Percentiles rank a stretch among this genome's conserved stretches.
Conservation (phyloP, 768 basidiomycete genomes). For the Calocybe indica region DNA sequence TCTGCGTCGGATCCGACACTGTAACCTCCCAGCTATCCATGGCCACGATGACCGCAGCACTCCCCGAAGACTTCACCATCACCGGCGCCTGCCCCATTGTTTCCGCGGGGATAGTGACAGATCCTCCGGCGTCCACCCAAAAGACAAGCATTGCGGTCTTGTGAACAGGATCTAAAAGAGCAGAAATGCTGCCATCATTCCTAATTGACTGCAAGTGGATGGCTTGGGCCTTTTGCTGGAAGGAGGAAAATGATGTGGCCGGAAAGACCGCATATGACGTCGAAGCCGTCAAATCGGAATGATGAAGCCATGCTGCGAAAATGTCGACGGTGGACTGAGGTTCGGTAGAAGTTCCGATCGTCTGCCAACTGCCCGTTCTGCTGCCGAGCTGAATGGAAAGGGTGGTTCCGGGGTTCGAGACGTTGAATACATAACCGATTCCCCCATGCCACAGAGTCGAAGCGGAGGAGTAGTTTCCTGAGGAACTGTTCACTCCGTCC, state of each 20-base stretch:
- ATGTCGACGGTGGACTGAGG: constrained; percentile 54
- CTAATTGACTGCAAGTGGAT: constrained; percentile 29
- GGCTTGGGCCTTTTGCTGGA: constrained; percentile 29
- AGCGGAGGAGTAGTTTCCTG: constrained; percentile 11
- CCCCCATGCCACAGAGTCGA: constrained; percentile 57
- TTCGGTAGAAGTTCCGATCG: constrained; percentile 56
- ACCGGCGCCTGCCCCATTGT: constrained; percentile 14
- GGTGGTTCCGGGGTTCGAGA: constrained; percentile 22
- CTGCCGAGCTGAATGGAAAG: constrained; percentile 35
- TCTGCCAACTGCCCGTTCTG: constrained; percentile 54
- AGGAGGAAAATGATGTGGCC: constrained; percentile 32
- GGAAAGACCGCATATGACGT: constrained; percentile 55
- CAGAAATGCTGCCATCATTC: constrained; percentile 45
- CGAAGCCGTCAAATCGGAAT: constrained; percentile 25
- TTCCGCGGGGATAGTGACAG: constrained; percentile 26
- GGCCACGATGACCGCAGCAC: constrained; percentile 38
- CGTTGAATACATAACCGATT: constrained; percentile 52
- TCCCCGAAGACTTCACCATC: constrained; percentile 31
- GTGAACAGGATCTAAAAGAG: constrained; percentile 39
- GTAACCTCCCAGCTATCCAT: constrained; percentile 37
- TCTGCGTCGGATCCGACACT: constrained; percentile 65
- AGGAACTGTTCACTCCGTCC: constrained; percentile 20
- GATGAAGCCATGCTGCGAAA: constrained; percentile 58
- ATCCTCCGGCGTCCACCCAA: constrained; percentile 45
- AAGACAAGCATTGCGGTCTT: constrained; percentile 45